Base-by-base conservation (phyloP, 1,284 basidiomycete genomes). In the Leucoagaricus sp. region DNA sequence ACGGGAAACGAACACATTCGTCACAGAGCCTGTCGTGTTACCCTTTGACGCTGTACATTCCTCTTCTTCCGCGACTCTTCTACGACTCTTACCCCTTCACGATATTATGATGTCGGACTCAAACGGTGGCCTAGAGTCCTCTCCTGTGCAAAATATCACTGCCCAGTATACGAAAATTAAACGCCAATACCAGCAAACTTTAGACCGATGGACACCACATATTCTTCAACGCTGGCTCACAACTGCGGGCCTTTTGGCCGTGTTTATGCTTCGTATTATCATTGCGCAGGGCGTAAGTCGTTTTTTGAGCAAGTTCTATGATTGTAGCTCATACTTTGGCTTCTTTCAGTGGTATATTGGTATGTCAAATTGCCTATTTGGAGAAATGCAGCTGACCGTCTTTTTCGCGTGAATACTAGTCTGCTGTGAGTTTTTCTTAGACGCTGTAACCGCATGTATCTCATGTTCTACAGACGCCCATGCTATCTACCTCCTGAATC, bases 121-220 rank as follows among this genome's bases (percentile, higher is more conserved):
- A 19, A 74, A 73, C 57, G 68, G 74, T 49, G 72, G 72, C 55
- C 67, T 76, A 26, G 75, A 81, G 23, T 57, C 73, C 21, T 74
- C 78, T 7, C 82, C 83, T 19, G 67, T 83, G 53, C 78, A 84
- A 64, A 84, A 82, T 57, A 67, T 84, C 52, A 70, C 75, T 19
- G 75, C 75, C 28, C 77, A 80, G 53, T 81, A 78, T 63, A 69
- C 75, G 19, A 81, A 82, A 64, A 54, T 81, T 13, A 79, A 81
- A 64, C 81, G 91, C 29, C 82, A 85, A 67, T 92, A 94, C 70
- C 95, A 97, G 73, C 86, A 88, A 66, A 73, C 86, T 26, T 82
- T 98, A 36, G 97, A 99, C 79, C 83, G 89, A 49, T 89, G 92
- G 73, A 98, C 96, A 2, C 97, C 97, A 0, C 87, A 95, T 70